Base-by-base conservation (phyloP, 2,329 filamentous ascomycete species). In the Claviceps digitariae region DNA sequence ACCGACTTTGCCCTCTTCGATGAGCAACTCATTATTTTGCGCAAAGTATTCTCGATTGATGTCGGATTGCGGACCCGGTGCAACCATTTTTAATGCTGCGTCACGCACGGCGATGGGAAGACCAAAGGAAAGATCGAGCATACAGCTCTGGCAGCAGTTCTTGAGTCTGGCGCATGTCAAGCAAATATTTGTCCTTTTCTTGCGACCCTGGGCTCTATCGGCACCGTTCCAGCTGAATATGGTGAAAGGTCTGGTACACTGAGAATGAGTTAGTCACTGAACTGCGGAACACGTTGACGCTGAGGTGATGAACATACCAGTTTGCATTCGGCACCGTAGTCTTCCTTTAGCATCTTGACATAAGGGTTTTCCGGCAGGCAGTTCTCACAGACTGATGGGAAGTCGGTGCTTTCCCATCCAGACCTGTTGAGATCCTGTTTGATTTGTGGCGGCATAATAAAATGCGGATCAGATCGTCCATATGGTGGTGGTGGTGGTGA, bases 81-180 rank as follows among this genome's bases (percentile, higher is more conserved):
- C 90, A 44, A 97, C 87, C 86, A 98, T 95, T 74, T 97, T 97
- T 58, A 98, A 76, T 5, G 94, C 93, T 3, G 93, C 93, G 74
- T 98, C 93, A 65, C 93, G 83, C 55, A 98, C 87, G 15, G 90
- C 87, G 64, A 98, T 95, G 12, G 93, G 93, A 29, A 98, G 76
- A 25, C 93, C 94, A 64, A 97, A 98, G 13, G 88, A 91, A 56
- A 98, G 74, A 76, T 98, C 93, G 52, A 98, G 84, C 89, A 97
- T 97, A 74, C 93, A 98, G 72, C 86, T 91, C 74, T 98, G 93
- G 66, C 93, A 98, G 74, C 93, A 97, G 74, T 98, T 98, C 72
- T 98, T 98, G 60, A 97, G 78, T 46, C 93, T 86, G 23, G 93
- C 91, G 74, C 93, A 98, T 43, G 93, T 98, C 25, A 98, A 77